These are phyloP conservation scores for Hagleromyces aurorensis DNA, from an alignment of 805 yeast genomes.

Conservation along the genomic window DNA sequence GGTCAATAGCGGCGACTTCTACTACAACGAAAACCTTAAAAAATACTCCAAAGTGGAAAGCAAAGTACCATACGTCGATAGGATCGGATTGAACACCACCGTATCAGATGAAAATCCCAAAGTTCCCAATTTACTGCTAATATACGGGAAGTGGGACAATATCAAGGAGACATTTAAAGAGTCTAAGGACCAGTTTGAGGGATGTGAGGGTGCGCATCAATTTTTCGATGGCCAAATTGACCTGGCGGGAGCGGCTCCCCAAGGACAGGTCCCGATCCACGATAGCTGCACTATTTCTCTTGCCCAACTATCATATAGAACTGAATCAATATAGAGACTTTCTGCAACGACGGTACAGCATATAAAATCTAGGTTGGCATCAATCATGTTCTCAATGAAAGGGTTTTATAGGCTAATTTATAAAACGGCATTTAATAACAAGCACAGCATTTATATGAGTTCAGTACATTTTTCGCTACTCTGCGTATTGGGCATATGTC, in stretches of 20 bases:
- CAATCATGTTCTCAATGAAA: no score
- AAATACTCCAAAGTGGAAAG: constrained; percentile 18
- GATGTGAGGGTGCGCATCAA: constrained; percentile 46
- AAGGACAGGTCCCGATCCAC: constrained; percentile 43
- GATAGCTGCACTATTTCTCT: constrained; percentile 61
- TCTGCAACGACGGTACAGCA: no score
- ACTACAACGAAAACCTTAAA: constrained; percentile 28
- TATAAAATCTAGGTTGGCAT: no score
- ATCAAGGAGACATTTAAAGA: constrained; percentile 43
- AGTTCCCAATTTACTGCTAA: constrained; percentile 38
- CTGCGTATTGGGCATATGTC: no score
- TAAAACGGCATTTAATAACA: no score
- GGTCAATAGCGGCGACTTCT: constrained; percentile 62
- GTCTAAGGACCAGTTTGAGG: constrained; percentile 44
- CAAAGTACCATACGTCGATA: constrained; percentile 23
- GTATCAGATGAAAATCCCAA: constrained; percentile 12
- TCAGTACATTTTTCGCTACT: no score
- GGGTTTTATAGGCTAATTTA: no score
- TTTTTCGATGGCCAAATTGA: constrained; percentile 59
- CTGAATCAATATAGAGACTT: no score
- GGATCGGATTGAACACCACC: constrained; percentile 16
- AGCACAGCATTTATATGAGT: no score
- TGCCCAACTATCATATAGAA: constrained; percentile 26
- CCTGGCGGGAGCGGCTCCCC: constrained; percentile 45
- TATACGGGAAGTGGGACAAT: constrained; percentile 59